A percentile compares a stretch with the other conserved stretches of the same genome.
These are phyloP conservation scores for Cylindrotheca closterium DNA, from an alignment of 108 stramenopile species.

Conservation along the genomic window DNA sequence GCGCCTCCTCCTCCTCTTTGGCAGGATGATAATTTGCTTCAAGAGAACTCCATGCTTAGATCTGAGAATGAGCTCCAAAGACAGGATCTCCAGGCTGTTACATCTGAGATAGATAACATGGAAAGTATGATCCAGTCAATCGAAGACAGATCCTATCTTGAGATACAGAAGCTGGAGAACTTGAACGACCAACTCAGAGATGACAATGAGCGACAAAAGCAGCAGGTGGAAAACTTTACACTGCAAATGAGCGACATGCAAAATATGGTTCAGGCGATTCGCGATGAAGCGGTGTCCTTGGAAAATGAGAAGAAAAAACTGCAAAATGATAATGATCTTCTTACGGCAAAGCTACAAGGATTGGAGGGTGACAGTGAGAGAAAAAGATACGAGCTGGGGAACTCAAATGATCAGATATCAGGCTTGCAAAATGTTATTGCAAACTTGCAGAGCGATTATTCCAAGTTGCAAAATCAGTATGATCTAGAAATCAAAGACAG, in stretches of 20 bases:
- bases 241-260: background rate
- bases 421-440: background rate
- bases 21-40: background rate
- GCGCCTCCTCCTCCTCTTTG: too few species aligned
- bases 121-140: background rate
- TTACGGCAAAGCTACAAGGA: background rate
- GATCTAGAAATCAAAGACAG: background rate
- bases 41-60: background rate
- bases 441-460: background rate
- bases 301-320: background rate
- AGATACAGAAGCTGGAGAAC: background rate
- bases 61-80: background rate
- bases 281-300: background rate
- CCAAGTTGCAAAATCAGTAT: background rate
- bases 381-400: background rate
- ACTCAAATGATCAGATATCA: background rate
- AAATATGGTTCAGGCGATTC: background rate
- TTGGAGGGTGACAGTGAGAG: background rate
- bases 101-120: background rate
- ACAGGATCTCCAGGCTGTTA: background rate
- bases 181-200: background rate
- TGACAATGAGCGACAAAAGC: background rate
- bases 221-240: background rate
- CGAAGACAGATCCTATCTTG: background rate
- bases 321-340: background rate